Evolutionary conservation across 2,329 filamentous ascomycete species (phyloP).

Genomic region (Beauveria medogensis): DNA sequence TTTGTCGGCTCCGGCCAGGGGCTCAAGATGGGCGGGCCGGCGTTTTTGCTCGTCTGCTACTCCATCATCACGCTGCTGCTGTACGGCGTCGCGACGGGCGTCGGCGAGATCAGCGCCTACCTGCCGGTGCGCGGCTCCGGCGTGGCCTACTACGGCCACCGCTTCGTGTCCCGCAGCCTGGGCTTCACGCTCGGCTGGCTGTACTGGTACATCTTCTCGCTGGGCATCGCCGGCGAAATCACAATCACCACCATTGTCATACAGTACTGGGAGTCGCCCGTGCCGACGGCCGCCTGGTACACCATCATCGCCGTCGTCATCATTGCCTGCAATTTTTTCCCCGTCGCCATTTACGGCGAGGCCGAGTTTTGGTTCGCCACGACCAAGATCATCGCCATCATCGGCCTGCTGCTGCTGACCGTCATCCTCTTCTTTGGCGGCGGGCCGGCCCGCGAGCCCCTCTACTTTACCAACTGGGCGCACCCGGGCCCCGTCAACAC

Average conservation of each 20-base stretch:
- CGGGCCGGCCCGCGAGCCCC: conserved; percentile 32
- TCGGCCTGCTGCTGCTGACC: conserved; percentile 39
- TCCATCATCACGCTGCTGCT: conserved; percentile 44
- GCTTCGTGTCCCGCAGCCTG: conserved; percentile 21
- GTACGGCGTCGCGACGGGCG: conserved; percentile 43
- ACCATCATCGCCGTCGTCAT: conserved; percentile 16
- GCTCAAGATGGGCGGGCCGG: conserved; percentile 32
- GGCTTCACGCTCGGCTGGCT: conserved; percentile 35
- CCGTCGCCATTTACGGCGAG: conserved; percentile 40
- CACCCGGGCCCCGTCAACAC: conserved; percentile 23
- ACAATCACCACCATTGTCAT: conserved; percentile 15
- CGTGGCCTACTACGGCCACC: conserved; percentile 18
- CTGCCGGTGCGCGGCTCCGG: conserved; percentile 17
- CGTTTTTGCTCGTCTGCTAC: conserved; percentile 37
- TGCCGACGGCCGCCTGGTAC: conserved; percentile 16
- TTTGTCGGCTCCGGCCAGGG: conserved; percentile 46
- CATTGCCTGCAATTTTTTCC: conserved; percentile 13
- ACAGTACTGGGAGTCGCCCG: conserved; percentile 15
- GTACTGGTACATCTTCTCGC: conserved; percentile 29
- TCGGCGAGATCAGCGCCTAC: conserved; percentile 25
- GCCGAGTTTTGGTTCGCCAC: conserved; percentile 40
- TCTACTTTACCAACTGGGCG: conserved; percentile 36
- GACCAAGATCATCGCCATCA: conserved; percentile 39
- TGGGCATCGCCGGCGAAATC: conserved; percentile 15
- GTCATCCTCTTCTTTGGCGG: conserved; percentile 40